phyloP scores from a whole-genome alignment of 2,329 filamentous ascomycete species.

The Alternaria viburni region DNA sequence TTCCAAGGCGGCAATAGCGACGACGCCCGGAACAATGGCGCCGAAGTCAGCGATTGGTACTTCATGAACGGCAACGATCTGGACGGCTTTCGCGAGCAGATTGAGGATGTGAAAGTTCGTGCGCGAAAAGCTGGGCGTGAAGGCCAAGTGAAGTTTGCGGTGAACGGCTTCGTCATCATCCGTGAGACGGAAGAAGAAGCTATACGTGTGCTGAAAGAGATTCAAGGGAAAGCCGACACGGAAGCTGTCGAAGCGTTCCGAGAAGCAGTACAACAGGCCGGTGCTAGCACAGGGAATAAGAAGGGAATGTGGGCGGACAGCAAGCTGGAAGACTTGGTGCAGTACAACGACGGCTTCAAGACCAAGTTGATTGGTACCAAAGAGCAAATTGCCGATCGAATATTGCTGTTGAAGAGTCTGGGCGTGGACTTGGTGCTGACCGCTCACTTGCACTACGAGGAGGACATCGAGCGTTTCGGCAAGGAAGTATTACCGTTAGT shows the following conservation, averaged over 20 bases:
- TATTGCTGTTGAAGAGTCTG: constrained; percentile 57
- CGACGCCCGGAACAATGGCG: constrained; percentile 59
- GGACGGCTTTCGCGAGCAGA: constrained; percentile 59
- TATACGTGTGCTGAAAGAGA: constrained; percentile 57
- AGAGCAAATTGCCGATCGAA: constrained; percentile 59
- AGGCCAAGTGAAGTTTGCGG: constrained; percentile 56
- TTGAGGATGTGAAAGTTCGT: constrained; percentile 56
- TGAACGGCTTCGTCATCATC: constrained; percentile 60
- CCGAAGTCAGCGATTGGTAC: constrained; percentile 58
- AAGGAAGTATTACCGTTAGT: constrained; percentile 56
- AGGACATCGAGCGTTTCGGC: constrained; percentile 59
- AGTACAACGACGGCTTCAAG: constrained; percentile 64
- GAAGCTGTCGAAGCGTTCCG: constrained; percentile 59
- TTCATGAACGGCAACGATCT: constrained; percentile 65
- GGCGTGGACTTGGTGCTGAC: constrained; percentile 54
- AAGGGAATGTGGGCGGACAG: constrained; percentile 62
- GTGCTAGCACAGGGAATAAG: constrained; percentile 55
- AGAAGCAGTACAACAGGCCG: constrained; percentile 59
- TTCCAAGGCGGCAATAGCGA: constrained; percentile 62
- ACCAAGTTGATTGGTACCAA: constrained; percentile 61
- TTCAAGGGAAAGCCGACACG: constrained; percentile 60
- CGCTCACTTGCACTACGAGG: constrained; percentile 60
- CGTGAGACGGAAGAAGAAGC: constrained; percentile 60
- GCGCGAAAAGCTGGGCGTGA: constrained; percentile 55
- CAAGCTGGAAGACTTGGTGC: constrained; percentile 60